Percentiles rank a stretch among this genome's conserved stretches.
Evolutionary conservation across 345 rosid species (phyloP).

Genomic region (Eucalyptus melliodora): DNA sequence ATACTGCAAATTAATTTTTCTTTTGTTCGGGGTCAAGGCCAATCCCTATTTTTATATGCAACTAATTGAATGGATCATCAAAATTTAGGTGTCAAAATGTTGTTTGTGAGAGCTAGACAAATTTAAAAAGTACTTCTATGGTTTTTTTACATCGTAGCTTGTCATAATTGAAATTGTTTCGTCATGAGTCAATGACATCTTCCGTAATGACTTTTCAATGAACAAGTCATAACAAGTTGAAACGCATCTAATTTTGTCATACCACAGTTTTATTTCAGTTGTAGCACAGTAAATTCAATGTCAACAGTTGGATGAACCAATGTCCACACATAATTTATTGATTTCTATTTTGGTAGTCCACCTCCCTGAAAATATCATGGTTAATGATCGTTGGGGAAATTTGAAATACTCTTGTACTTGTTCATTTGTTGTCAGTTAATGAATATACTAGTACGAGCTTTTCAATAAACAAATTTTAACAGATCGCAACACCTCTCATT

Average conservation of each 20-base stretch:
- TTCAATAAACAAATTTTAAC: too few species aligned
- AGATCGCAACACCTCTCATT: not conserved
- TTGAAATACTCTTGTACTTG: not conserved
- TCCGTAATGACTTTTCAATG: not conserved
- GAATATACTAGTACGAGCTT: not conserved
- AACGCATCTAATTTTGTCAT: not conserved
- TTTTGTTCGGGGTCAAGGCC: not conserved
- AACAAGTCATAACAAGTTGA: not conserved
- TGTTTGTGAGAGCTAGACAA: not conserved
- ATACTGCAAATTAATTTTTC: too few species aligned
- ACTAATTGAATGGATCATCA: too few species aligned
- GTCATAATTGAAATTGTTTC: accelerated
- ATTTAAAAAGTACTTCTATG: not conserved
- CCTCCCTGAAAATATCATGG: not conserved
- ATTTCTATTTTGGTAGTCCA: not conserved
- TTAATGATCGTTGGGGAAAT: too few species aligned
- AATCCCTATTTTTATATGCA: not conserved
- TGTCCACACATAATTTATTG: not conserved
- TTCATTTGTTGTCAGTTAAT: not conserved
- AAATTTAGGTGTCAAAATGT: not conserved
- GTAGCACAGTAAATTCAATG: not conserved
- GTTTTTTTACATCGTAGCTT: accelerated
- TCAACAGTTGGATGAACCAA: not conserved
- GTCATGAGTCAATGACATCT: not conserved
- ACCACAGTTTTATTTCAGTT: not conserved